Conservation (phyloP, 2,329 filamentous ascomycete species). For the Colletotrichum euphorbiae region DNA sequence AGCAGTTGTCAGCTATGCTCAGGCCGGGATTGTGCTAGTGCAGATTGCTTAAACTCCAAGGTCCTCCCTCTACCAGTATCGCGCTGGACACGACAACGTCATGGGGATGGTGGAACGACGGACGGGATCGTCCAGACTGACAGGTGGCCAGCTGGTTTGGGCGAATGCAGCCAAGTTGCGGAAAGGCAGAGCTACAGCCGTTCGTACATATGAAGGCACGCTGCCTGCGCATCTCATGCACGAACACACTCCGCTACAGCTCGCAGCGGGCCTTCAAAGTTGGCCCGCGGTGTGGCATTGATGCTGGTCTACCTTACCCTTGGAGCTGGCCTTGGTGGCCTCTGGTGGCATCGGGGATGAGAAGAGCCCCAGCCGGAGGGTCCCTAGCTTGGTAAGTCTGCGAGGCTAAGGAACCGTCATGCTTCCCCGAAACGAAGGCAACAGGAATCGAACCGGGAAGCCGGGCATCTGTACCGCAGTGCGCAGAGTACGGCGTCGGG, state of each 20-base stretch:
- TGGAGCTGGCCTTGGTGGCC: conserved; percentile 22
- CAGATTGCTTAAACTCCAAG: neutral
- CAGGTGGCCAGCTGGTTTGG: conserved; percentile 28
- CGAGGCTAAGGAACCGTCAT: conserved; percentile 31
- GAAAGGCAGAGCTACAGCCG: conserved; percentile 11
- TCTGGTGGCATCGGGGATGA: conserved; percentile 27
- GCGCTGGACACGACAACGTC: neutral
- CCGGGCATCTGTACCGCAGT: conserved; percentile 23
- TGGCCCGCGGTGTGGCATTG: conserved; percentile 27
- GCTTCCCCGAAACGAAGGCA: conserved; percentile 39
- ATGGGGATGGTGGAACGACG: conserved; percentile 1
- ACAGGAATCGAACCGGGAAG: conserved; percentile 32
- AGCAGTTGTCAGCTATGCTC: conserved; percentile 2
- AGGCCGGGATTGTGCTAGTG: conserved; percentile 7
- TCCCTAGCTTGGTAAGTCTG: conserved; percentile 29
- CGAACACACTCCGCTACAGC: conserved; percentile 3
- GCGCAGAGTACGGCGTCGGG: neutral
- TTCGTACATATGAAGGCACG: neutral
- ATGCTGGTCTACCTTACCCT: neutral
- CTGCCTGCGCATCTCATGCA: neutral
- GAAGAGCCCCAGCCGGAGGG: conserved; percentile 34
- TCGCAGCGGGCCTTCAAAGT: conserved; percentile 19
- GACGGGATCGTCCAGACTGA: conserved; percentile 34
- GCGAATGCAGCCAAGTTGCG: conserved; percentile 22
- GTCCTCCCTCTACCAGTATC: neutral